phyloP scores from a whole-genome alignment of 305 asterid genomes.

The Rubia peregrina region DNA sequence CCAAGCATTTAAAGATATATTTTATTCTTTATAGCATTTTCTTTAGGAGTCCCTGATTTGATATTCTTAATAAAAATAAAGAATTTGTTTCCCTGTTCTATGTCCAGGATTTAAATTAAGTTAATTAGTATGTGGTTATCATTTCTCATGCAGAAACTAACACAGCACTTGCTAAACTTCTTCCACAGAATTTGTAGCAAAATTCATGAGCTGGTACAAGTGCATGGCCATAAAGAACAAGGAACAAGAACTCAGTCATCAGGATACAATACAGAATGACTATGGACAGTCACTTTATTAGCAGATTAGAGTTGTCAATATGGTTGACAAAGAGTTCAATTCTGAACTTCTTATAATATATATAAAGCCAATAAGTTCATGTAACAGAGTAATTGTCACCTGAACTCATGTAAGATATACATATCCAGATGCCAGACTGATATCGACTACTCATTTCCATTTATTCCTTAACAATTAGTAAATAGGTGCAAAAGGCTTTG shows the following conservation, averaged over 20 bases:
- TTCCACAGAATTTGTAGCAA: constrained; percentile 37
- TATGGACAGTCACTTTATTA: background rate
- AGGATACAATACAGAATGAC: background rate
- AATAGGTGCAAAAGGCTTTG: background rate
- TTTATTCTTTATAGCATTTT: background rate
- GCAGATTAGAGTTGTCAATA: constrained; percentile 11
- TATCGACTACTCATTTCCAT: background rate
- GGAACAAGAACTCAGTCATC: constrained; percentile 13
- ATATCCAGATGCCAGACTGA: background rate
- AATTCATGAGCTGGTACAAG: constrained; percentile 50
- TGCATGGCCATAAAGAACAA: constrained; percentile 22
- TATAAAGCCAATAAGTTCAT: constrained; percentile 9
- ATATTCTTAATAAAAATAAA: background rate
- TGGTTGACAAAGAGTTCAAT: background rate
- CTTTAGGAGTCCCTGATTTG: background rate
- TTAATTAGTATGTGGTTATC: background rate
- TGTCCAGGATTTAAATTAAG: background rate
- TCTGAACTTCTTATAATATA: background rate
- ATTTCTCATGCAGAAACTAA: background rate
- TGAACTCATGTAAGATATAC: constrained; percentile 1
- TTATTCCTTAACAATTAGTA: background rate
- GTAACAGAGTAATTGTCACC: background rate
- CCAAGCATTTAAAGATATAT: background rate
- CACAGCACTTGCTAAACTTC: background rate
- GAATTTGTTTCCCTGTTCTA: background rate